These are phyloP conservation scores for Naganishia antarctica DNA, from an alignment of 768 basidiomycete genomes.

Conservation along the genomic window DNA sequence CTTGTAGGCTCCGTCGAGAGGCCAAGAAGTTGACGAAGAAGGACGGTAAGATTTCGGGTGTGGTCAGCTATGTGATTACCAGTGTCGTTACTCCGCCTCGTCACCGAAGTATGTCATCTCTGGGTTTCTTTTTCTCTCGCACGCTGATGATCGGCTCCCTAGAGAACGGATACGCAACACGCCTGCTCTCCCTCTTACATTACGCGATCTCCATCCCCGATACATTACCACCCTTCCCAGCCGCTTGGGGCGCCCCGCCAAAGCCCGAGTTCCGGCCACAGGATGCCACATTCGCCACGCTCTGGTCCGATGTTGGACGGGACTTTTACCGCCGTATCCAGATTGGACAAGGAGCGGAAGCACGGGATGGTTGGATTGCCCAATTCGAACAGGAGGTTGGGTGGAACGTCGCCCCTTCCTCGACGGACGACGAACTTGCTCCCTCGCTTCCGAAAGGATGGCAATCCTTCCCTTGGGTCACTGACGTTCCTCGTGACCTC, in stretches of 20 bases:
- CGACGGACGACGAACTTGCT: neutral
- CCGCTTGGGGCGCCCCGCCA: neutral
- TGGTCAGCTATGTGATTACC: slow-evolving; percentile 10
- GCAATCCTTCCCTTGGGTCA: neutral
- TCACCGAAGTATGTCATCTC: slow-evolving; percentile 11
- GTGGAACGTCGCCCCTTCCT: neutral
- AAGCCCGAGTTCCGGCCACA: neutral
- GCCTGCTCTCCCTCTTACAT: slow-evolving; percentile 19
- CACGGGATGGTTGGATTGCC: slow-evolving; percentile 17
- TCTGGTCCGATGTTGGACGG: slow-evolving; percentile 22
- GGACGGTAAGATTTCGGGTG: neutral
- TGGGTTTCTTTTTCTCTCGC: neutral
- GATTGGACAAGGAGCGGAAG: neutral
- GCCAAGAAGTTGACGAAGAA: slow-evolving; percentile 1
- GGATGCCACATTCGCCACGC: slow-evolving; percentile 9
- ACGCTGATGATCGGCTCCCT: neutral
- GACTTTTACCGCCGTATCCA: slow-evolving; percentile 11
- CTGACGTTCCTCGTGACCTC: neutral
- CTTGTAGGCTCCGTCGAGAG: slow-evolving; percentile 1
- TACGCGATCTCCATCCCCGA: slow-evolving; percentile 6
- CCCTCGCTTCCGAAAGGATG: neutral
- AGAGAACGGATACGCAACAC: slow-evolving; percentile 23
- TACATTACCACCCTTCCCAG: slow-evolving; percentile 16
- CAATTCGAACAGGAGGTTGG: slow-evolving; percentile 2
- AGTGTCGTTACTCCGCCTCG: slow-evolving; percentile 9